Evolutionary conservation across 176 grass and related monocot species (phyloP).

Genomic region (Avena atlantica): DNA sequence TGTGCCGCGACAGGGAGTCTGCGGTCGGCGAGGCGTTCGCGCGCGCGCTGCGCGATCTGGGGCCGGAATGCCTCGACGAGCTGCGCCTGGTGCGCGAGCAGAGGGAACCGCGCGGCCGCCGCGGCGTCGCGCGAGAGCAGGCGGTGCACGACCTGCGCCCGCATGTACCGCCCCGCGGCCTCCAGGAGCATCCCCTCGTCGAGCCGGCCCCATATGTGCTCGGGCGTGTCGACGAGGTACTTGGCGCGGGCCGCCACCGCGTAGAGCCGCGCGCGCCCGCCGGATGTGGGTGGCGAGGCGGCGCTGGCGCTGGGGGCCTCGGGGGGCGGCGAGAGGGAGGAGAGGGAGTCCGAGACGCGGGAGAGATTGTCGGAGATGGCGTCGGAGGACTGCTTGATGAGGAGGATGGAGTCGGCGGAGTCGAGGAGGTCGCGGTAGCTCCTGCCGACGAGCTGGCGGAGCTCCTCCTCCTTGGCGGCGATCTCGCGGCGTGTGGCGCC

Average conservation of each 20-base stretch:
- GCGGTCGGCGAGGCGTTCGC: conserved; percentile 80
- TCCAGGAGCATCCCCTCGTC: conserved; percentile 92
- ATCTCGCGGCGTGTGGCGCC: conserved; percentile 76
- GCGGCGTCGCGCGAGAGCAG: conserved; percentile 59
- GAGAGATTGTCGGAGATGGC: conserved; percentile 71
- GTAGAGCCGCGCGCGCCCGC: conserved; percentile 65
- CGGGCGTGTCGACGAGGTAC: conserved; percentile 97
- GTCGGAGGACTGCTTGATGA: conserved; percentile 89
- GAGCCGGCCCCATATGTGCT: conserved; percentile 97
- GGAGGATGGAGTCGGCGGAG: conserved; percentile 90
- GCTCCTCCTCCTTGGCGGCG: conserved; percentile 93
- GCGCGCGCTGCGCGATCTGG: conserved; percentile 86
- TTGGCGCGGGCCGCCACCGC: conserved; percentile 74
- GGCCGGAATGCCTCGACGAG: conserved; percentile 84
- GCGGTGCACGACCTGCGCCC: conserved; percentile 73
- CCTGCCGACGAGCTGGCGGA: conserved; percentile 91
- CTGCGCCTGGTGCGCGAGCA: conserved; percentile 88
- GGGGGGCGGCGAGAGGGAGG: conserved; percentile 65
- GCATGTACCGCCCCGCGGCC: conserved; percentile 82
- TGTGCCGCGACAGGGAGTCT: conserved; percentile 65
- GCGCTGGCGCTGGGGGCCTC: conserved; percentile 43
- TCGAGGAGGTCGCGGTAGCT: conserved; percentile 98
- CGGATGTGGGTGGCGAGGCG: conserved; percentile 41
- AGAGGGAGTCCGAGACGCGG: conserved; percentile 68
- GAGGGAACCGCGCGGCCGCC: conserved; percentile 69